Evolutionary conservation across 1,139 yeast species (phyloP), one percentile per base, ranked within the genome.

Genomic region (Kluyveromyces marxianus): DNA sequence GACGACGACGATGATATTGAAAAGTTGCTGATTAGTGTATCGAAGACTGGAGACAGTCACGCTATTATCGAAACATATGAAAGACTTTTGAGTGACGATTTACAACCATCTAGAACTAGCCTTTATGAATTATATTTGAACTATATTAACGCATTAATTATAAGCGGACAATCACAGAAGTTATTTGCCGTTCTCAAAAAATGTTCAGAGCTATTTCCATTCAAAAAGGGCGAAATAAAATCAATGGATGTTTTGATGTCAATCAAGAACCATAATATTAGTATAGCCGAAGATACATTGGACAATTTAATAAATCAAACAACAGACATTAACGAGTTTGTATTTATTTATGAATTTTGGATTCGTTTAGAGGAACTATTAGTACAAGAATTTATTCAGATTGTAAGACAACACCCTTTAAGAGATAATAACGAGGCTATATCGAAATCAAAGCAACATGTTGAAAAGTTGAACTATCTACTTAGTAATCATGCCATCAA

Each of bases 311-410:
- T 81, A 7, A 53, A 60, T 1, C 55, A 67, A 1, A 77, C 82
- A 7, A 51, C 62, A 3, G 77, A 87, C 0, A 68, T 83, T 2
- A 68, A 71, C 33, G 94, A 85, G 52, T 87, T 88, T 59, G 74
- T 83, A 0, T 57, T 69, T 31, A 66, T 87, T 0, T 89, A 77
- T 62, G 87, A 86, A 58, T 68, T 77, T 3, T 81, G 76, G 56
- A 66, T 82, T 2, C 82, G 81, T 51, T 75, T 79, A 57, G 83
- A 81, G 58, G 92, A 84, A 52, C 57, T 70, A 1, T 53, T 69
- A 6, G 60, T 81, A 7, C 62, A 71, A 2, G 61, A 62, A 25
- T 48, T 75, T 21, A 61, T 76, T 52, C 34, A 32, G 14, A 28
- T 14, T 6, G 7, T 28, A 25, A 14, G 8, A 2, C 6, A 45